Evolutionary conservation across 1,284 basidiomycete species (phyloP).

Genomic region (Leucoagaricus sp.): DNA sequence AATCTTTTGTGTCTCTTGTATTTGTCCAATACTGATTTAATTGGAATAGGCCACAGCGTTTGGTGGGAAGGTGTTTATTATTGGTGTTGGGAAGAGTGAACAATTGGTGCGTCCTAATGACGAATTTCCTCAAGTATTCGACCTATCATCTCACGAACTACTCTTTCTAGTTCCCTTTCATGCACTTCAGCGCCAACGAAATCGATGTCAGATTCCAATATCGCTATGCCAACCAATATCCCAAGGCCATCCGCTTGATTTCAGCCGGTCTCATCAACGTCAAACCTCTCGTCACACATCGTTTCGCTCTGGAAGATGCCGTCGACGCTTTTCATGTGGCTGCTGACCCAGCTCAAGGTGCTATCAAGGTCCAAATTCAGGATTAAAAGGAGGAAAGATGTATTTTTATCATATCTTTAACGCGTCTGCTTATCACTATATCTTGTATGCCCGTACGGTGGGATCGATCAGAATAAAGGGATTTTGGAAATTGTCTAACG

Average conservation of each 20-base stretch:
- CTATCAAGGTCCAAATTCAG: constrained; percentile 64
- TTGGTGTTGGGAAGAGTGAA: constrained; percentile 64
- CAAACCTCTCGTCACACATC: constrained; percentile 83
- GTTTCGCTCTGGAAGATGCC: constrained; percentile 77
- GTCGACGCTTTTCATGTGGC: constrained; percentile 79
- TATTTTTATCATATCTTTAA: constrained; percentile 1
- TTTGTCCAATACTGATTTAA: neutral
- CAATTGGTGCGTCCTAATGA: constrained; percentile 41
- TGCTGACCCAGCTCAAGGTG: constrained; percentile 65
- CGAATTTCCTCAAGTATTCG: neutral
- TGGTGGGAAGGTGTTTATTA: constrained; percentile 65
- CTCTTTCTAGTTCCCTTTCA: constrained; percentile 58
- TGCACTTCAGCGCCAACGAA: constrained; percentile 67
- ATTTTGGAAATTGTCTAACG: neutral
- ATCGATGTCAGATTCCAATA: constrained; percentile 67
- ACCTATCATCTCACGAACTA: constrained; percentile 3
- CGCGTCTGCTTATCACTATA: neutral
- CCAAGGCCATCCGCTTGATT: constrained; percentile 80
- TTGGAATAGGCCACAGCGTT: constrained; percentile 50
- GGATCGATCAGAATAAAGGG: neutral
- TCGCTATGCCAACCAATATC: constrained; percentile 71
- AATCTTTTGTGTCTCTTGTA: neutral
- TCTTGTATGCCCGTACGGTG: neutral
- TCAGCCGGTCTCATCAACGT: constrained; percentile 73
- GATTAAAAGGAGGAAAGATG: constrained; percentile 34